A percentile compares a stretch with the other conserved stretches of the same genome.
These are phyloP conservation scores for Beauveria varroae DNA, from an alignment of 2,329 filamentous ascomycete species.

Conservation along the genomic window DNA sequence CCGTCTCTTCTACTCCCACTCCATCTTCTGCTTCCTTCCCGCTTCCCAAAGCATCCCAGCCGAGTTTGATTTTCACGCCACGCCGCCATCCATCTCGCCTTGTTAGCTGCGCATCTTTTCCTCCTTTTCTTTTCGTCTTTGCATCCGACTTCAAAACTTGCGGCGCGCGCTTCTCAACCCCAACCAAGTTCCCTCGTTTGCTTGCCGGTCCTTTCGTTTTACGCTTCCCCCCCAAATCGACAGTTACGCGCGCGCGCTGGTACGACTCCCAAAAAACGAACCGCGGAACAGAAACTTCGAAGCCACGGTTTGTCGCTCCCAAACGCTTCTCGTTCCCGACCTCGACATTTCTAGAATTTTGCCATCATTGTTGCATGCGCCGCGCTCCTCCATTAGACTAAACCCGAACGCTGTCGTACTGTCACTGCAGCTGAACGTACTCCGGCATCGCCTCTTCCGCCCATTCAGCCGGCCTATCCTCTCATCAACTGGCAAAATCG, in stretches of 20 bases:
- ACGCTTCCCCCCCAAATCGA: neutral
- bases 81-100: neutral
- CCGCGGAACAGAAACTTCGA: neutral
- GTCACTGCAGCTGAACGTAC: neutral
- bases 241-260: neutral
- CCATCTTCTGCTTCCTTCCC: neutral
- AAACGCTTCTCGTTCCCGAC: neutral
- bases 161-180: neutral
- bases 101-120: neutral
- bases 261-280: neutral
- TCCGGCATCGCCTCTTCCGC: neutral
- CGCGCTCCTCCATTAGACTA: neutral
- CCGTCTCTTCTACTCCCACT: neutral
- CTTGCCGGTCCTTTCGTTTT: slow-evolving; percentile 2
- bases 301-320: neutral
- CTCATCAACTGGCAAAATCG: neutral
- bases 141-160: neutral
- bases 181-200: neutral
- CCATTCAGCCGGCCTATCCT: neutral
- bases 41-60: neutral
- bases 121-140: neutral
- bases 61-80: neutral
- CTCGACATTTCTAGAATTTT: neutral
- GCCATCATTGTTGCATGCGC: neutral
- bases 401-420: neutral